These are phyloP conservation scores for Pythium brachiatum DNA, from an alignment of 352 stramenopile species.

Conservation along the genomic window DNA sequence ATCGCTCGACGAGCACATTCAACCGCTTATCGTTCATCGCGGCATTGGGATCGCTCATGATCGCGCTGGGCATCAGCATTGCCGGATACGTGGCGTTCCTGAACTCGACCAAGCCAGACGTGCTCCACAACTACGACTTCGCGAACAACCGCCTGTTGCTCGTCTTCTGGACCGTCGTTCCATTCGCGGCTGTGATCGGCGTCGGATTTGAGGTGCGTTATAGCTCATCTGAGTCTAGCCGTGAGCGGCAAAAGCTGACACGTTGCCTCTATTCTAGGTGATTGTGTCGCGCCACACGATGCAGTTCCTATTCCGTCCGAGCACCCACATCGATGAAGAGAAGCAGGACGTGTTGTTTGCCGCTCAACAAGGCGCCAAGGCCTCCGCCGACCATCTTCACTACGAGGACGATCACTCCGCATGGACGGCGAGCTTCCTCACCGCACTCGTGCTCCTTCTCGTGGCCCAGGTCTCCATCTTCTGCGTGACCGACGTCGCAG, in stretches of 20 bases:
- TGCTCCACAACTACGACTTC: slow-evolving; percentile 52
- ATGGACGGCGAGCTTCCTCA: slow-evolving; percentile 20
- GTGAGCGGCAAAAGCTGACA: background rate
- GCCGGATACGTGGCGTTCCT: slow-evolving; percentile 55
- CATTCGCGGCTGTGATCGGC: slow-evolving; percentile 36
- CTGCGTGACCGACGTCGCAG: slow-evolving; percentile 24
- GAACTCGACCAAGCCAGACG: slow-evolving; percentile 34
- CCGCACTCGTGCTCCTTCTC: slow-evolving; percentile 26
- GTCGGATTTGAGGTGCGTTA: slow-evolving; percentile 45
- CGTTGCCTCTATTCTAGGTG: slow-evolving; percentile 25
- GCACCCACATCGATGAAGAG: slow-evolving; percentile 14
- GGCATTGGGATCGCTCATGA: slow-evolving; percentile 31
- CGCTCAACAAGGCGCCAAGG: slow-evolving; percentile 9
- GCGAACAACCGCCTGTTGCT: slow-evolving; percentile 28
- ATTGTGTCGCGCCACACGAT: slow-evolving; percentile 46
- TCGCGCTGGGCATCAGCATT: slow-evolving; percentile 42
- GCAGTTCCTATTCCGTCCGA: slow-evolving; percentile 32
- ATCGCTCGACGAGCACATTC: slow-evolving; percentile 39
- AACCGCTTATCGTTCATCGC: slow-evolving; percentile 31
- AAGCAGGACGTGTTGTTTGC: slow-evolving; percentile 42
- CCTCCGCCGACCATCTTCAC: slow-evolving; percentile 4
- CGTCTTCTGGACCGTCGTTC: slow-evolving; percentile 44
- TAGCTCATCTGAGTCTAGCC: background rate
- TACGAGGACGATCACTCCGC: slow-evolving; percentile 15
- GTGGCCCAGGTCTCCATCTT: slow-evolving; percentile 45